Percentiles rank a stretch among this genome's conserved stretches.
Conservation (phyloP, 2,329 filamentous ascomycete species). For the Ophiobolus disseminans region DNA sequence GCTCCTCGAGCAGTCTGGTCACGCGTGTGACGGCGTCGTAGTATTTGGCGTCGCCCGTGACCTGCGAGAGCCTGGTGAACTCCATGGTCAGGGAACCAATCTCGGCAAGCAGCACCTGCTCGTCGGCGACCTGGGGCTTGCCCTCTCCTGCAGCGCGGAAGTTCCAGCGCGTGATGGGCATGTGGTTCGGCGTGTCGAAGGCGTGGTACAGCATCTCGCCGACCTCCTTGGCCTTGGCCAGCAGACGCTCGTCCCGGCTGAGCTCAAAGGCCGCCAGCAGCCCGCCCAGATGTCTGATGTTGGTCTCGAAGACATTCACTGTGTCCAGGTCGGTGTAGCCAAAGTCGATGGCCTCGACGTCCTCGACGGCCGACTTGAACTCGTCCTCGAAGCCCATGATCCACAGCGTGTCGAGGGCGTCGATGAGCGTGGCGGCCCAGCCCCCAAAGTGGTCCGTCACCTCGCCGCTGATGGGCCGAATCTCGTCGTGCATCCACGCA, state of each 20-base stretch:
- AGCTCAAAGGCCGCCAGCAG: slow-evolving; percentile 87
- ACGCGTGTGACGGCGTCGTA: slow-evolving; percentile 56
- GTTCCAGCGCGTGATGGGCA: slow-evolving; percentile 68
- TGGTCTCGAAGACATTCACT: slow-evolving; percentile 60
- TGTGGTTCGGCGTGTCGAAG: slow-evolving; percentile 92
- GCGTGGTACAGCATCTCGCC: slow-evolving; percentile 81
- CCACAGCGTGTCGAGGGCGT: slow-evolving; percentile 56
- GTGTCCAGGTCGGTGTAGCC: slow-evolving; percentile 46
- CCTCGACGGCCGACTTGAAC: slow-evolving; percentile 55
- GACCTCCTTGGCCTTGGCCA: slow-evolving; percentile 80
- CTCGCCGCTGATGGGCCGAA: slow-evolving; percentile 53
- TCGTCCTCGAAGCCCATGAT: slow-evolving; percentile 58
- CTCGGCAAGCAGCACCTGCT: slow-evolving; percentile 54
- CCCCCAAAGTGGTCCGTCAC: slow-evolving; percentile 54
- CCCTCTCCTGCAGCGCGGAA: slow-evolving; percentile 48
- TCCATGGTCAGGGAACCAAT: slow-evolving; percentile 58
- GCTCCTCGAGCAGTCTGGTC: slow-evolving; percentile 50
- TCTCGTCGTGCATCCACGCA: slow-evolving; percentile 59
- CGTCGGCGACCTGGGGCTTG: slow-evolving; percentile 50
- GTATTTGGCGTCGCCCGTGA: slow-evolving; percentile 55
- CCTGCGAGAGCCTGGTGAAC: slow-evolving; percentile 56
- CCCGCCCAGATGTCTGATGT: slow-evolving; percentile 84
- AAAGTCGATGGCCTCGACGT: slow-evolving; percentile 54
- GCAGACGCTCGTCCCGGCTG: slow-evolving; percentile 73
- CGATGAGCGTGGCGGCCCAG: slow-evolving; percentile 57